Evolutionary conservation across 495 filamentous ascomycete genomes (phyloP).

Genomic region (Saxophila tyrrhenica): DNA sequence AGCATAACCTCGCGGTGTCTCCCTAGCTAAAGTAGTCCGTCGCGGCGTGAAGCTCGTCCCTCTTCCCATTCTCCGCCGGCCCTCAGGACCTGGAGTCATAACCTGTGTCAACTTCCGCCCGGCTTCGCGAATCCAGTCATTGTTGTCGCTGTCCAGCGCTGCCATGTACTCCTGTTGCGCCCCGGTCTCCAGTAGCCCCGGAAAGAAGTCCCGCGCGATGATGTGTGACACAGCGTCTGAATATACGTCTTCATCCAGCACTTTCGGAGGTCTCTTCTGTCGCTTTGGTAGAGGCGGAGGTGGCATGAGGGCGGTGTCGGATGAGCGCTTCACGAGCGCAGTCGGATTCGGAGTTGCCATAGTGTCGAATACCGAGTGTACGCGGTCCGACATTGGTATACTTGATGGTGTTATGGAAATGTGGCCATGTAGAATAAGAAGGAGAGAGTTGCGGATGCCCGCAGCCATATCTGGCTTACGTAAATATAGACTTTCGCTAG

Average conservation of each 20-base stretch:
- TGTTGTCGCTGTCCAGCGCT: constrained; percentile 73
- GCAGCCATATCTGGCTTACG: too few relatives aligned
- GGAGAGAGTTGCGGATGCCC: too few relatives aligned
- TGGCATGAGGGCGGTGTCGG: constrained; percentile 63
- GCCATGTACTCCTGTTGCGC: constrained; percentile 85
- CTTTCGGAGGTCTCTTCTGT: constrained; percentile 81
- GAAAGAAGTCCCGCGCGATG: constrained; percentile 94
- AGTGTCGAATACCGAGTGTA: neutral
- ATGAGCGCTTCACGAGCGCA: constrained; percentile 53
- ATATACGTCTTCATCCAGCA: constrained; percentile 91
- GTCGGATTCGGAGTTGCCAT: neutral
- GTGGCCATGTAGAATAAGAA: too few relatives aligned
- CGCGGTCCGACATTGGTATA: too few relatives aligned
- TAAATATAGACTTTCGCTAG: too few relatives aligned
- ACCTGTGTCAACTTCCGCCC: constrained; percentile 59
- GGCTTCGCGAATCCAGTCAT: constrained; percentile 75
- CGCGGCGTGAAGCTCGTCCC: constrained; percentile 18
- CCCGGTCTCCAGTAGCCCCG: constrained; percentile 73
- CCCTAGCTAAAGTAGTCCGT: constrained; percentile 5
- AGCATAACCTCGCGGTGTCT: constrained; percentile 45
- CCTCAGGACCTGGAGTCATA: constrained; percentile 61
- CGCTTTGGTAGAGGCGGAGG: constrained; percentile 82
- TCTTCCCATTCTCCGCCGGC: constrained; percentile 19
- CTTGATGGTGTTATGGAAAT: too few relatives aligned
- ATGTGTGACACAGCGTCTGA: constrained; percentile 84